Base-by-base conservation (phyloP, 192 early-diverging fungal genomes). In the Chytriomyces sp. region DNA sequence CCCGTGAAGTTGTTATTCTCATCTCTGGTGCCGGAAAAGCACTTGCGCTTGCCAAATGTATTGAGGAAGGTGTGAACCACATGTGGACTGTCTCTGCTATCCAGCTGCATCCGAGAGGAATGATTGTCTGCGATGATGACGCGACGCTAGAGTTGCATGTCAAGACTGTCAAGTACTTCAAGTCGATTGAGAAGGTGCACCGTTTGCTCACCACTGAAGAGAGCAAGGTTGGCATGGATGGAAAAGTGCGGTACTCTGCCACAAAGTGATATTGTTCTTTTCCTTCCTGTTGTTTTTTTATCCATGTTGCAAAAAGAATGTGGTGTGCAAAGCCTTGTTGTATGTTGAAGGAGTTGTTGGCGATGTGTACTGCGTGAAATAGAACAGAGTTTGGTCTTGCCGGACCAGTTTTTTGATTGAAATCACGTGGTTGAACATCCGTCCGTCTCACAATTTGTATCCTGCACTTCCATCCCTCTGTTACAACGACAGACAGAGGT, bases 51-150 rank as follows among this genome's bases (percentile, higher is more conserved):
- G 92, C 92, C 64, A 93, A 94, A 83, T 93, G 92, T 81, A 92
- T 94, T 74, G 93, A 91, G 64, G 89, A 90, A 74, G 91, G 92
- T 26, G 91, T 95, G 60, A 95, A 95, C 85, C 92, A 94, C 83
- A 94, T 94, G 92, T 95, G 92, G 92, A 93, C 92, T 23, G 92
- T 95, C 49, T 93, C 91, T 46, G 93, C 92, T 61, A 91, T 94
- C 81, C 92, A 94, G 82, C 82, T 91, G 35, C 92, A 94, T 69
- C 90, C 92, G 48, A 89, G 90, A 75, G 90, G 91, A 23, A 86
- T 94, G 80, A 89, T 94, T 80, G 92, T 92, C 20, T 95, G 94
- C 77, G 94, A 95, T 78, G 94, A 95, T 76, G 94, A 95, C 68
- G 92, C 94, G 45, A 94, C 93, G 2, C 82, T 95, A 50, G 94